Evolutionary conservation across 2,329 filamentous ascomycete species (phyloP).

Genomic region (Aaosphaeria arxii): DNA sequence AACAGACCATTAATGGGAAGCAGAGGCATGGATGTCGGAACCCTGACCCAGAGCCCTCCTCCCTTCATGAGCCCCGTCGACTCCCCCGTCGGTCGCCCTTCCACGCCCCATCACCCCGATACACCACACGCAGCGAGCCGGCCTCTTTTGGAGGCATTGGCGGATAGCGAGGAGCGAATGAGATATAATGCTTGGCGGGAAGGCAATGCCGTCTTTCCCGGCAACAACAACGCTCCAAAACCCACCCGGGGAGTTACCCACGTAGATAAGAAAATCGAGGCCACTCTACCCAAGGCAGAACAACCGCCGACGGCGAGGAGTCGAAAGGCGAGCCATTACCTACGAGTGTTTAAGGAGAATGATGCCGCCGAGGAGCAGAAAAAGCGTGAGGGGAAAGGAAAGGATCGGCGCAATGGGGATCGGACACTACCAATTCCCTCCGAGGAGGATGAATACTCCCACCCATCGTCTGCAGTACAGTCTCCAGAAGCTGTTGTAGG

Average conservation of each 20-base stretch:
- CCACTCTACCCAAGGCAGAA: constrained; percentile 58
- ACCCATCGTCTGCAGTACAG: constrained; percentile 21
- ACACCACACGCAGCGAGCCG: neutral
- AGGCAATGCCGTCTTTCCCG: constrained; percentile 44
- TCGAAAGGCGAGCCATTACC: constrained; percentile 64
- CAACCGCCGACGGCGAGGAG: constrained; percentile 55
- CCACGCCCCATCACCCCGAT: constrained; percentile 24
- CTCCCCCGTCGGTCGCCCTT: constrained; percentile 30
- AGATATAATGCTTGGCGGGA: constrained; percentile 50
- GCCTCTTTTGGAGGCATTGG: constrained; percentile 15
- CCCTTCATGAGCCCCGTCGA: constrained; percentile 38
- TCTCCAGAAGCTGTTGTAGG: constrained; percentile 17
- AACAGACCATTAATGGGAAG: constrained; percentile 5
- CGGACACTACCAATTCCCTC: constrained; percentile 16
- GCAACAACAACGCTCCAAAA: constrained; percentile 36
- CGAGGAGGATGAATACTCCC: constrained; percentile 25
- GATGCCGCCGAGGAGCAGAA: constrained; percentile 54
- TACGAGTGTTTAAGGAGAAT: constrained; percentile 64
- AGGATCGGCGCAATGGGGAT: constrained; percentile 34
- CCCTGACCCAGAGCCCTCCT: constrained; percentile 26
- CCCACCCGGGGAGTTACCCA: constrained; percentile 44
- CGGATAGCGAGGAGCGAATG: constrained; percentile 40
- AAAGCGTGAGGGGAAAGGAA: constrained; percentile 45
- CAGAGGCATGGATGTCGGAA: constrained; percentile 16
- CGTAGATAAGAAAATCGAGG: constrained; percentile 63